phyloP scores from a whole-genome alignment of 2,329 filamentous ascomycete genomes.

The Talaromyces sp. region DNA sequence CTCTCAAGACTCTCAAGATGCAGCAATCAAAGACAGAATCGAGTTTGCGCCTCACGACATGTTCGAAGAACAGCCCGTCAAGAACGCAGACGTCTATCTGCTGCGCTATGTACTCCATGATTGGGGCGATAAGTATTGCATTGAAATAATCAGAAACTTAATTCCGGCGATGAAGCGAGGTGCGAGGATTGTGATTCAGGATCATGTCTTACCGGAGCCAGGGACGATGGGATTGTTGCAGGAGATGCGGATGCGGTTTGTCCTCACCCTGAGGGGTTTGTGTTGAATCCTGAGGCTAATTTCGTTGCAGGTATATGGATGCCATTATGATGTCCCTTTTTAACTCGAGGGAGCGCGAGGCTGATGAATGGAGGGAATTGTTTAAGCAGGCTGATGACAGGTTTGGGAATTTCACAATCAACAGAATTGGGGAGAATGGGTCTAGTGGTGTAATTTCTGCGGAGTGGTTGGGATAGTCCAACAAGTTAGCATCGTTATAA shows the following conservation, averaged over 20 bases:
- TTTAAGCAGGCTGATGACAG: conserved; percentile 41
- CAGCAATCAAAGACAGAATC: not conserved
- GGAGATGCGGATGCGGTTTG: conserved; percentile 19
- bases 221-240: conserved; percentile 17
- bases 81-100: conserved; percentile 32
- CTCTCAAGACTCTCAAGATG: not conserved
- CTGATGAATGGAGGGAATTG: conserved; percentile 46
- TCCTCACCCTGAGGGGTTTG: not conserved
- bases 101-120: conserved; percentile 42
- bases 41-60: conserved; percentile 14
- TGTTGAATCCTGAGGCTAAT: not conserved
- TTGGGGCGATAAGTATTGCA: conserved; percentile 36
- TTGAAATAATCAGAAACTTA: conserved; percentile 34
- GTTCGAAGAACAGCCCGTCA: conserved; percentile 28
- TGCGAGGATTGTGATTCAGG: conserved; percentile 18
- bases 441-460: conserved; percentile 15
- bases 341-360: conserved; percentile 52
- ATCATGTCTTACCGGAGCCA: conserved; percentile 20
- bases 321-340: conserved; percentile 52
- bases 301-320: conserved; percentile 44
- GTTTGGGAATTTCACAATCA: not conserved
- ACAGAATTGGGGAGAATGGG: conserved; percentile 13
- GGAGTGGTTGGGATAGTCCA: conserved; percentile 6
- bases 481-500: not conserved
- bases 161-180: conserved; percentile 25